Conservation (phyloP, 768 basidiomycete genomes). For the Lentinula sp. region DNA sequence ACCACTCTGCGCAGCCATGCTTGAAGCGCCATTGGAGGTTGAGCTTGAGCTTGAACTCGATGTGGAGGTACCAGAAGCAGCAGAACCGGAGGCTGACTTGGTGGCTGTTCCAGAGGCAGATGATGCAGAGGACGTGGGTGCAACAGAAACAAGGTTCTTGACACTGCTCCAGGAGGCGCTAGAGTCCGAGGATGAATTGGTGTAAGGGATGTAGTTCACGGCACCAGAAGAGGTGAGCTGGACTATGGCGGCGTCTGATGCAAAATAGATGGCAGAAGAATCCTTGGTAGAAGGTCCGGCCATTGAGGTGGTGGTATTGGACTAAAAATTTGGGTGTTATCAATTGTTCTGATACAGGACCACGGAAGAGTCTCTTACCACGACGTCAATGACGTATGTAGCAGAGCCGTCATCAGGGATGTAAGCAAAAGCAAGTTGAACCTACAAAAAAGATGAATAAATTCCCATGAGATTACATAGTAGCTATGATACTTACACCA, state of each 20-base stretch:
- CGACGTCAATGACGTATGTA: slow-evolving; percentile 71
- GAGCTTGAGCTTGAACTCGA: background rate
- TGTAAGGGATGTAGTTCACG: slow-evolving; percentile 21
- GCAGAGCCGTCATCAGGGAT: slow-evolving; percentile 67
- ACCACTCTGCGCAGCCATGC: background rate
- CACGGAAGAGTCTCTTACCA: slow-evolving; percentile 26
- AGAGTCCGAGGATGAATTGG: slow-evolving; percentile 17
- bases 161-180: slow-evolving; percentile 11
- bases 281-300: slow-evolving; percentile 58
- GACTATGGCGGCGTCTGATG: slow-evolving; percentile 52
- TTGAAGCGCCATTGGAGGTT: background rate
- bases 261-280: slow-evolving; percentile 55
- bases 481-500: slow-evolving; percentile 28
- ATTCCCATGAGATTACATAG: background rate
- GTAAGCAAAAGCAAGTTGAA: slow-evolving; percentile 73
- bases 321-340: slow-evolving; percentile 23
- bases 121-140: slow-evolving; percentile 3
- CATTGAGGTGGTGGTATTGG: slow-evolving; percentile 58
- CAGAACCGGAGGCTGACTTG: background rate
- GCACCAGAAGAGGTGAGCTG: slow-evolving; percentile 60
- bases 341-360: background rate
- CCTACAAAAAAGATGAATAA: slow-evolving; percentile 22
- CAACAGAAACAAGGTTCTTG: slow-evolving; percentile 5
- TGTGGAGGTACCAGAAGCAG: background rate
- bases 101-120: slow-evolving; percentile 1